Percentiles rank a stretch among this genome's conserved stretches.
phyloP scores from a whole-genome alignment of 129 eudicot species.

The Erigeron canadensis region DNA sequence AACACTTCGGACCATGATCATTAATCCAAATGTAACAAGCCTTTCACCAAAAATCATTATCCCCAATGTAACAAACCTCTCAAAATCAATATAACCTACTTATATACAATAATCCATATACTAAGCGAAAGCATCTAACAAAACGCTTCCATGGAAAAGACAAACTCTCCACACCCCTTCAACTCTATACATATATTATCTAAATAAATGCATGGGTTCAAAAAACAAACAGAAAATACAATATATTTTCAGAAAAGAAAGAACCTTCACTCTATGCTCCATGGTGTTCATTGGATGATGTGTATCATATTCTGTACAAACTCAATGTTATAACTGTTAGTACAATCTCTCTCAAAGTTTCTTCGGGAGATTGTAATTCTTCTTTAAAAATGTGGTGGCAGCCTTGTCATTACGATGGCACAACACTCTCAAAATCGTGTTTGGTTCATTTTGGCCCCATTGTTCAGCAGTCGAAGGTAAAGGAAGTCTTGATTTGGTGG shows the following conservation, averaged over 20 bases:
- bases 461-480: slow-evolving; percentile 66
- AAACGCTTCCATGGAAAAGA: background rate
- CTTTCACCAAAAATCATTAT: slow-evolving; percentile 9
- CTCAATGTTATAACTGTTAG: slow-evolving; percentile 9
- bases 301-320: slow-evolving; percentile 25
- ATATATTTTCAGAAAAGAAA: background rate
- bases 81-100: background rate
- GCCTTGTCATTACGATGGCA: slow-evolving; percentile 70
- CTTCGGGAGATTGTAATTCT: slow-evolving; percentile 63
- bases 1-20: too few relatives aligned
- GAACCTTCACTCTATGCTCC: slow-evolving; percentile 8
- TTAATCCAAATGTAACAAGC: background rate
- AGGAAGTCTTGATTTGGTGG: slow-evolving; percentile 57
- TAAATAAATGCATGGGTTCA: slow-evolving; percentile 4
- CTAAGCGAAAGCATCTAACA: background rate
- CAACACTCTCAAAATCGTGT: slow-evolving; percentile 68
- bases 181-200: slow-evolving; percentile 17
- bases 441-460: slow-evolving; percentile 70
- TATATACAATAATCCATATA: slow-evolving; percentile 6
- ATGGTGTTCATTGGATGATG: slow-evolving; percentile 8
- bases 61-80: slow-evolving; percentile 9
- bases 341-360: slow-evolving; percentile 32
- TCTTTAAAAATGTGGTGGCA: slow-evolving; percentile 70
- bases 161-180: background rate
- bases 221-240: slow-evolving; percentile 21